These are phyloP conservation scores for Xylaria sp. DNA, from an alignment of 2,329 filamentous ascomycete species.

Conservation along the genomic window DNA sequence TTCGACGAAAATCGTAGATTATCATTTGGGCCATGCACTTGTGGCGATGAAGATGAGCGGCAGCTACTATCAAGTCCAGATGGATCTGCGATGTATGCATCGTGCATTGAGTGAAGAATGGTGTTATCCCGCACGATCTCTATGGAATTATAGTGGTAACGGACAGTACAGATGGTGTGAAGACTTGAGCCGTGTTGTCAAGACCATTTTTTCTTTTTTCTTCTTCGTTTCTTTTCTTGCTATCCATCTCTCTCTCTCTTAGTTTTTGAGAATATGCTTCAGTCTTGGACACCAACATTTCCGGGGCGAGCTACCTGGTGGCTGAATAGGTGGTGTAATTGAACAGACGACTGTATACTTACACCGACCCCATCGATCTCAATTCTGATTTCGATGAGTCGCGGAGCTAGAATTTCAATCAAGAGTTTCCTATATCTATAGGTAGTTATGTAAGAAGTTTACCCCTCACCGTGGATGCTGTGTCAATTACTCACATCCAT, in stretches of 20 bases:
- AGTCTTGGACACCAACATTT: too few relatives aligned
- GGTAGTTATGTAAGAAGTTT: background rate
- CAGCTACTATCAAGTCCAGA: background rate
- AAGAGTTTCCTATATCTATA: background rate
- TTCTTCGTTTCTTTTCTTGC: too few relatives aligned
- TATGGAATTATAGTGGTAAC: background rate
- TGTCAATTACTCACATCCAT: background rate
- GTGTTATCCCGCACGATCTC: background rate
- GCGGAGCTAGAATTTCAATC: background rate
- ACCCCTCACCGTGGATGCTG: background rate
- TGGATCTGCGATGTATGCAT: conserved; percentile 14
- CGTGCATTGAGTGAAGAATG: background rate
- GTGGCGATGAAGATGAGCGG: background rate
- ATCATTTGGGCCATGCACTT: background rate
- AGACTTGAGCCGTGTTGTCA: background rate
- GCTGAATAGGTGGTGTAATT: background rate
- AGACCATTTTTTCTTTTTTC: too few relatives aligned
- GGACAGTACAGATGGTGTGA: background rate
- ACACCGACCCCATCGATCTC: background rate
- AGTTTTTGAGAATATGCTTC: too few relatives aligned
- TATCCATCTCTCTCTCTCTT: too few relatives aligned
- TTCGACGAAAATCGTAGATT: background rate
- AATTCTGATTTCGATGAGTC: background rate
- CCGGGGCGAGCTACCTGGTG: background rate
- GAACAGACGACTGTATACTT: background rate